Conservation (phyloP, 2,329 filamentous ascomycete species). For the Tolypocladium tropicale region DNA sequence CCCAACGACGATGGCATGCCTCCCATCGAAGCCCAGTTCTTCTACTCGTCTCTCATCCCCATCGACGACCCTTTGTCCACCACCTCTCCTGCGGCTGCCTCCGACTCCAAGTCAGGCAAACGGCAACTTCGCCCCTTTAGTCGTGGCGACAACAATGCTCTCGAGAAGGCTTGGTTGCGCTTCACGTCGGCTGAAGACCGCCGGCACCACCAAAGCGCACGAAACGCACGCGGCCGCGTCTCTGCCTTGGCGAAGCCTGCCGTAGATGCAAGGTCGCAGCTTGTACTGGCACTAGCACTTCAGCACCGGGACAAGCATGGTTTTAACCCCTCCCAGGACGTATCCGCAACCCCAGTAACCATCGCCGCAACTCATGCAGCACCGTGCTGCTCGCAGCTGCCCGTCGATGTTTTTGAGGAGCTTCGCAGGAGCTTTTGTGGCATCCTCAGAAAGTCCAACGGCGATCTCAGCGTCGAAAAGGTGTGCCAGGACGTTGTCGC, state of each 20-base stretch:
- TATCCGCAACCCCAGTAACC: background rate
- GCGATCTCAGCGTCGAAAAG: conserved; percentile 29
- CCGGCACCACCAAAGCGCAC: conserved; percentile 32
- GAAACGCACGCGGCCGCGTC: conserved; percentile 9
- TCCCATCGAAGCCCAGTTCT: conserved; percentile 62
- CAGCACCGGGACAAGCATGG: conserved; percentile 39
- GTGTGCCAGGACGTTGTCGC: conserved; percentile 37
- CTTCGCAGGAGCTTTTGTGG: conserved; percentile 40
- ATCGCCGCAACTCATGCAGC: conserved; percentile 28
- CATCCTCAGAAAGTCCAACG: conserved; percentile 29
- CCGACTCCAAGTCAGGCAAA: conserved; percentile 42
- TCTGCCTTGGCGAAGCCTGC: conserved; percentile 20
- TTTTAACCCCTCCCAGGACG: background rate
- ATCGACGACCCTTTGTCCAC: conserved; percentile 84
- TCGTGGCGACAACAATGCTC: conserved; percentile 63
- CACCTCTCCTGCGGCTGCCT: conserved; percentile 36
- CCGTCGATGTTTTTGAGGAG: conserved; percentile 34
- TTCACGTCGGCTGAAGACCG: conserved; percentile 41
- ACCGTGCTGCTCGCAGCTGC: conserved; percentile 38
- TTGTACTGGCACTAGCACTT: conserved; percentile 32
- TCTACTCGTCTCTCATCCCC: conserved; percentile 71
- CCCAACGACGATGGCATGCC: conserved; percentile 39
- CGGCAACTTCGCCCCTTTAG: conserved; percentile 68
- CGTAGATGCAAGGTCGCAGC: conserved; percentile 13
- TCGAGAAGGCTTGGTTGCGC: conserved; percentile 68